Conservation (phyloP, 1,284 basidiomycete species). For the Marasmius sp. region DNA sequence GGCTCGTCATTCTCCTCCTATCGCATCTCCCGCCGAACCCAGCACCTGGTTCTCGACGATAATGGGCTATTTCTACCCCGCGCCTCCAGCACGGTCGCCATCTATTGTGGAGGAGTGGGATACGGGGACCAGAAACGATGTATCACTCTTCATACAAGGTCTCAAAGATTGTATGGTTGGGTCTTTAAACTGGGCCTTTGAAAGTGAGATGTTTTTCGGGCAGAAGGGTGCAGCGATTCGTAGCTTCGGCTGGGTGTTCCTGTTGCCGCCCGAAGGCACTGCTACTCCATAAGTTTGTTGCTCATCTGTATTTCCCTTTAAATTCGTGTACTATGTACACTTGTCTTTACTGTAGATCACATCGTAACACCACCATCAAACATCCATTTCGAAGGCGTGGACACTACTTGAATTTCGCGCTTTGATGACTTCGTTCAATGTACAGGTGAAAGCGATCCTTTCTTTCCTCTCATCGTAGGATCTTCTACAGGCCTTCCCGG, state of each 20-base stretch:
- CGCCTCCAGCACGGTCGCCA: not conserved
- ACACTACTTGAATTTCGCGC: no score
- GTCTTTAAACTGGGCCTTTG: slow-evolving; percentile 57
- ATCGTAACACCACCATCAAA: no score
- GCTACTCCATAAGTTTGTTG: no score
- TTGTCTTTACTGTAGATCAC: no score
- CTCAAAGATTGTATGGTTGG: slow-evolving; percentile 54
- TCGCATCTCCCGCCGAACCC: not conserved
- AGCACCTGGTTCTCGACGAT: not conserved
- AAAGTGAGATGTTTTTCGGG: slow-evolving; percentile 58
- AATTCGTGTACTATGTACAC: no score
- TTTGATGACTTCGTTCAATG: no score
- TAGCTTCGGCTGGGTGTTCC: slow-evolving; percentile 64
- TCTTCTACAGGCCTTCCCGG: no score
- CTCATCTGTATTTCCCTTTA: no score
- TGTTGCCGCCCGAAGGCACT: slow-evolving; percentile 15
- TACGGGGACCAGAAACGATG: slow-evolving; percentile 23
- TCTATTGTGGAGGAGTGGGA: not conserved
- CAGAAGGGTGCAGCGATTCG: slow-evolving; percentile 55
- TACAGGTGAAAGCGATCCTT: no score
- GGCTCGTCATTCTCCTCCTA: not conserved
- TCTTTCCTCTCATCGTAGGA: no score
- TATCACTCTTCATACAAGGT: slow-evolving; percentile 42
- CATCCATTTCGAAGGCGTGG: no score
- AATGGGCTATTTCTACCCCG: not conserved